These are phyloP conservation scores for Solanum tarijense DNA, from an alignment of 257 asterid genomes.

Conservation along the genomic window DNA sequence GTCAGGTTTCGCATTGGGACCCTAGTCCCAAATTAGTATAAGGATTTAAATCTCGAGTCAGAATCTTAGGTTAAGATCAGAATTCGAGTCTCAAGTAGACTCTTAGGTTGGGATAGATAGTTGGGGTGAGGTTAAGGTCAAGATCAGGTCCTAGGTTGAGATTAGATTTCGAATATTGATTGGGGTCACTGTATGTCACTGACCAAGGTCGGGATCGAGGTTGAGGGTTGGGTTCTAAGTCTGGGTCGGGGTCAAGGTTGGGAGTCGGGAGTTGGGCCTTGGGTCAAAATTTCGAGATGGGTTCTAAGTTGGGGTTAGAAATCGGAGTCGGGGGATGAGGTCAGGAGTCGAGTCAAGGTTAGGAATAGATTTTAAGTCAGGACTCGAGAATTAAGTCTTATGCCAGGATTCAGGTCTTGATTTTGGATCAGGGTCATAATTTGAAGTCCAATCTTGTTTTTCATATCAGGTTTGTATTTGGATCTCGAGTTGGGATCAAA, in stretches of 20 bases:
- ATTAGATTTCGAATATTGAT: neutral
- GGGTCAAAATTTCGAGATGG: neutral
- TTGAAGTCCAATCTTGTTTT: neutral
- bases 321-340: neutral
- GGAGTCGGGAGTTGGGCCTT: neutral
- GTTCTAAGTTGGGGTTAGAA: neutral
- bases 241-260: neutral
- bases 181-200: neutral
- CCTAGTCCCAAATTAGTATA: neutral
- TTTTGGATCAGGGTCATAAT: neutral
- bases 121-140: neutral
- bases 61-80: neutral
- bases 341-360: neutral
- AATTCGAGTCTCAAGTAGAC: neutral
- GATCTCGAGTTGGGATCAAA: neutral
- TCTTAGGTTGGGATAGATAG: neutral
- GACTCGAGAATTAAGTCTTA: neutral
- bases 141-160: neutral
- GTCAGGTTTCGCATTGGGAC: neutral
- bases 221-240: neutral
- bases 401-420: accelerated
- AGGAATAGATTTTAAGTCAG: neutral
- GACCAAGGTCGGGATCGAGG: neutral
- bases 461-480: neutral
- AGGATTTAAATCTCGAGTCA: neutral